Evolutionary conservation across 306 rosid genomes (phyloP).

Genomic region (Quillaja saponaria): DNA sequence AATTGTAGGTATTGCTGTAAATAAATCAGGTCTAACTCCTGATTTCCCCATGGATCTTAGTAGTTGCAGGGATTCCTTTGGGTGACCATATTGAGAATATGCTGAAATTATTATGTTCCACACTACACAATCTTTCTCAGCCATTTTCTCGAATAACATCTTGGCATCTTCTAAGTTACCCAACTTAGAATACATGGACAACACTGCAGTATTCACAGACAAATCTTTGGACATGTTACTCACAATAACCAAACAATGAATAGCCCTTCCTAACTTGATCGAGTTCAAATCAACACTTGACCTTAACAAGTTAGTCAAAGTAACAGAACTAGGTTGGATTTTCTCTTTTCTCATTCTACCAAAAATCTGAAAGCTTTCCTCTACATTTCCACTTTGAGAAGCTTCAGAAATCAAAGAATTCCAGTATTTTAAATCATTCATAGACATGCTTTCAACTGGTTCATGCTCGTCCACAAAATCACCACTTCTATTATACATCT

Average conservation of each 20-base stretch:
- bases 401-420: slow-evolving; percentile 47
- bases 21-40: slow-evolving; percentile 64
- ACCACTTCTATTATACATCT: slow-evolving; percentile 30
- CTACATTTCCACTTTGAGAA: slow-evolving; percentile 38
- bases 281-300: slow-evolving; percentile 46
- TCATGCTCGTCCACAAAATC: slow-evolving; percentile 27
- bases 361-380: slow-evolving; percentile 35
- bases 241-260: slow-evolving; percentile 52
- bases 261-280: slow-evolving; percentile 43
- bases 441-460: slow-evolving; percentile 28
- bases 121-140: slow-evolving; percentile 64
- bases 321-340: slow-evolving; percentile 40
- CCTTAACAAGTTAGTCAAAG: slow-evolving; percentile 47
- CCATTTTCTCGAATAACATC: slow-evolving; percentile 59
- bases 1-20: slow-evolving; percentile 66
- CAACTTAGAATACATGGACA: slow-evolving; percentile 68
- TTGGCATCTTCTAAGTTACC: slow-evolving; percentile 48
- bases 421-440: slow-evolving; percentile 34
- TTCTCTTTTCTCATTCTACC: slow-evolving; percentile 46
- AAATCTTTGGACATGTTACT: slow-evolving; percentile 48
- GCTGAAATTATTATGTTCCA: slow-evolving; percentile 77
- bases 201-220: slow-evolving; percentile 60
- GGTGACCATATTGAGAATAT: slow-evolving; percentile 39
- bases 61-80: slow-evolving; percentile 49
- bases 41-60: slow-evolving; percentile 54